Evolutionary conservation across 2,329 filamentous ascomycete genomes (phyloP), one percentile per base, ranked within the genome.

Genomic region (Helotiales sp.): DNA sequence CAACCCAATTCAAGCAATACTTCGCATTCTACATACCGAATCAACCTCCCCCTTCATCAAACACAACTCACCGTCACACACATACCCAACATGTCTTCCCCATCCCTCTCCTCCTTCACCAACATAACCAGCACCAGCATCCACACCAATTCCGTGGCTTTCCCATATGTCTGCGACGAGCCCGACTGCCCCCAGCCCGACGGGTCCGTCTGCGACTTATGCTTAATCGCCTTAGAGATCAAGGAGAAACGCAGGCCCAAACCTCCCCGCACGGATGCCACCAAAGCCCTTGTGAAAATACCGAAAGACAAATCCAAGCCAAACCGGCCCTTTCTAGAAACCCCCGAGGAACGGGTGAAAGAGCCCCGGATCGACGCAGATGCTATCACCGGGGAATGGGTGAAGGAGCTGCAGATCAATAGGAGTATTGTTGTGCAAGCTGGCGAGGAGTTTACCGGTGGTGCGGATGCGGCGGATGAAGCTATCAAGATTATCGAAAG

Each of bases 361-460:
- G n/a, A n/a, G n/a, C n/a, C n/a, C n/a, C n/a, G n/a, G n/a, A n/a
- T n/a, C n/a, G n/a, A n/a, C n/a, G n/a, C n/a, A n/a, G n/a, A n/a
- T n/a, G n/a, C n/a, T n/a, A n/a, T n/a, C n/a, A n/a, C n/a, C 28
- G 30, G 17, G 17, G 28, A 20, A 6, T 64, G 62, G 62, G 34
- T 58, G 20, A 43, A 64, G 4, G 62, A 64, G 24, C 3, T 59
- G n/a, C 28, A 40, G 17, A n/a, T 50, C 26, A 57, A 58, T 15
- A 26, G 11, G 11, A 10, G 59, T 7, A 59, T 59, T 6, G 40
- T 28, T 1, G 10, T 30, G 2, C 11, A 26, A 6, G 43, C 30
- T 13, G 62, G 54, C 3, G 17, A 37, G 17, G 11, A 37, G 13
- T 59, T 64, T 26, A n/a, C 15, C 3, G 62, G 54, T 52, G 60